Evolutionary conservation across 768 basidiomycete genomes (phyloP).

Genomic region (Trametopsis cervina): DNA sequence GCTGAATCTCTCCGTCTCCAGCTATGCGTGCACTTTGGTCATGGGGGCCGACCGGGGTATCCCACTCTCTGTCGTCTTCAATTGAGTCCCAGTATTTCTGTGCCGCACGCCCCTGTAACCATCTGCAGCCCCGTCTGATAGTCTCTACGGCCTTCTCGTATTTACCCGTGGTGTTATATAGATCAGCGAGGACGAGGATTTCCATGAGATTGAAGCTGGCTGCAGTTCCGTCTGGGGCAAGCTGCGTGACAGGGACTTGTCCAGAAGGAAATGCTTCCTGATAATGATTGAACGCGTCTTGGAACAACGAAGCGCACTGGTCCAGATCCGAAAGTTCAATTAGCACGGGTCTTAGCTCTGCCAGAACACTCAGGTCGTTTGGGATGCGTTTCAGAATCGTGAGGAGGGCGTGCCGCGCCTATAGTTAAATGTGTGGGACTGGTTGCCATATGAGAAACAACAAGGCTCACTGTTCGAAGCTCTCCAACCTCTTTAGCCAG

Average conservation of each 20-base stretch:
- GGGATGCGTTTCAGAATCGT: slow-evolving; percentile 70
- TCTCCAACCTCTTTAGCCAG: slow-evolving; percentile 75
- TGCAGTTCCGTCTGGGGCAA: slow-evolving; percentile 17
- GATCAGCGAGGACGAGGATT: slow-evolving; percentile 79
- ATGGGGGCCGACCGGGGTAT: slow-evolving; percentile 27
- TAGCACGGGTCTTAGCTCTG: slow-evolving; percentile 71
- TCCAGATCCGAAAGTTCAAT: slow-evolving; percentile 64
- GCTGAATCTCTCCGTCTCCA: slow-evolving; percentile 38
- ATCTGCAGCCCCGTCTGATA: slow-evolving; percentile 72
- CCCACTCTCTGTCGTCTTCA: slow-evolving; percentile 88
- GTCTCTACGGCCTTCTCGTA: slow-evolving; percentile 60
- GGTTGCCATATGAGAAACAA: neutral
- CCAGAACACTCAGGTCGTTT: slow-evolving; percentile 72
- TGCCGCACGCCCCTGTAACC: slow-evolving; percentile 79
- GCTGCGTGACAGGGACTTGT: slow-evolving; percentile 15
- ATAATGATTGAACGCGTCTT: slow-evolving; percentile 69
- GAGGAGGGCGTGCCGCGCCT: slow-evolving; percentile 51
- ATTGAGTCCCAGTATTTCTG: slow-evolving; percentile 77
- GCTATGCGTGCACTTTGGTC: slow-evolving; percentile 3
- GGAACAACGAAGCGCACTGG: slow-evolving; percentile 60
- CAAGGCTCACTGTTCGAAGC: slow-evolving; percentile 46
- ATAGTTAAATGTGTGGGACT: neutral
- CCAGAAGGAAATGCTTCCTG: slow-evolving; percentile 43
- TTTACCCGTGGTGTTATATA: slow-evolving; percentile 67
- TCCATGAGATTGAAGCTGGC: slow-evolving; percentile 54